phyloP scores from a whole-genome alignment of 768 basidiomycete species.

The Kwoniella pini region DNA sequence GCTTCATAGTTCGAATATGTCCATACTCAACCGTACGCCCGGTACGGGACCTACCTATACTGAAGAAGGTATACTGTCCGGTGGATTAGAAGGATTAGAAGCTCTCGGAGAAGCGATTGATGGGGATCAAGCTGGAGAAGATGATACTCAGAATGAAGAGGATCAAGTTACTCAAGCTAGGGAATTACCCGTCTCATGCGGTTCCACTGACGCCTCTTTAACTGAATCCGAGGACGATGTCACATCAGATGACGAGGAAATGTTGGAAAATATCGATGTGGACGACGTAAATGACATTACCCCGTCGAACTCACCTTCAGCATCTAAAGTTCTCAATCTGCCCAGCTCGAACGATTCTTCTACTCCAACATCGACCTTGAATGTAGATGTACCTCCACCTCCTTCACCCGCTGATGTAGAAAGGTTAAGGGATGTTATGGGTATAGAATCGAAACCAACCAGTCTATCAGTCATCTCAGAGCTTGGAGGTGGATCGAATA shows the following conservation, averaged over 20 bases:
- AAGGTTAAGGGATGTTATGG: constrained; percentile 42
- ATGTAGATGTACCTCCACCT: constrained; percentile 33
- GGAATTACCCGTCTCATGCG: constrained; percentile 53
- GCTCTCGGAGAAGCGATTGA: constrained; percentile 82
- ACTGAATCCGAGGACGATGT: constrained; percentile 43
- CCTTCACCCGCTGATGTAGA: constrained; percentile 43
- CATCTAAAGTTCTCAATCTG: constrained; percentile 9
- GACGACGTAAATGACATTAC: constrained; percentile 26
- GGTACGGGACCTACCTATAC: constrained; percentile 75
- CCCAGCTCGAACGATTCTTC: background rate
- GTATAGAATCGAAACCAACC: constrained; percentile 26
- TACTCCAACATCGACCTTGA: background rate
- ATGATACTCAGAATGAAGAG: constrained; percentile 70
- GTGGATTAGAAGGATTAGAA: constrained; percentile 81
- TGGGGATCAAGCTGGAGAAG: constrained; percentile 65
- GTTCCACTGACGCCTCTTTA: constrained; percentile 49
- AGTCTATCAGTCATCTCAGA: constrained; percentile 33
- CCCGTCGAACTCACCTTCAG: constrained; percentile 30
- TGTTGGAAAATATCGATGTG: constrained; percentile 33
- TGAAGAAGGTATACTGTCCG: constrained; percentile 76
- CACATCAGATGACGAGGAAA: constrained; percentile 34
- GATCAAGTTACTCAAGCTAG: constrained; percentile 66
- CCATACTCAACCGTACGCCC: constrained; percentile 77
- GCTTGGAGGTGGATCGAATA: constrained; percentile 33
- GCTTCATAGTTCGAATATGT: constrained; percentile 97